These are phyloP conservation scores for Epichloe elymi DNA, from an alignment of 2,329 filamentous ascomycete genomes.

Conservation along the genomic window DNA sequence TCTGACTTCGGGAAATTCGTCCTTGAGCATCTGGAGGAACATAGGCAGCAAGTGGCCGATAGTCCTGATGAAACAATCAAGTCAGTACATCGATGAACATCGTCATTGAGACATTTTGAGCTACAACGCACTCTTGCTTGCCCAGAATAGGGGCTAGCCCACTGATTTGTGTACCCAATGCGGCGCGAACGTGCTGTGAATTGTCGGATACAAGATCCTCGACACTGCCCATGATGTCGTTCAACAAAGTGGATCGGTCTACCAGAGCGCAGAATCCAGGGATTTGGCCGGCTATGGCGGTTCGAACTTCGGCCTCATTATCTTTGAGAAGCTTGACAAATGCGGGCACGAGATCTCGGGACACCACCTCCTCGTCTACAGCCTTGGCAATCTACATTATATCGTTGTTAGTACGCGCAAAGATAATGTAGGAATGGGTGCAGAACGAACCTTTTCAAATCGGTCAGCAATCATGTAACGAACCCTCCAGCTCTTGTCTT, in stretches of 20 bases:
- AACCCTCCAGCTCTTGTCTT: constrained; percentile 98
- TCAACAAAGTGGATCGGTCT: constrained; percentile 74
- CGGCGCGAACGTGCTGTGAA: constrained; percentile 92
- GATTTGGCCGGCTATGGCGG: constrained; percentile 93
- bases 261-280: constrained; percentile 90
- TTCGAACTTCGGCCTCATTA: constrained; percentile 93
- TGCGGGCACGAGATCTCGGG: constrained; percentile 83
- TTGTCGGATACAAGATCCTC: constrained; percentile 93
- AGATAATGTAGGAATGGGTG: background rate
- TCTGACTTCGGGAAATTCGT: constrained; percentile 95
- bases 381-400: constrained; percentile 80
- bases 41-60: constrained; percentile 94
- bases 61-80: constrained; percentile 43
- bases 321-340: constrained; percentile 98
- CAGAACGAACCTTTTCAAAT: constrained; percentile 70
- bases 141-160: constrained; percentile 92
- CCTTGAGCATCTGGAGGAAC: constrained; percentile 99
- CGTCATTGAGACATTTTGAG: background rate
- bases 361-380: constrained; percentile 92
- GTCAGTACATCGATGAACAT: background rate
- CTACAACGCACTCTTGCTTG: constrained; percentile 75
- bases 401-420: background rate
- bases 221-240: constrained; percentile 92
- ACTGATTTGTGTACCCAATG: constrained; percentile 92
- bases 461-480: constrained; percentile 98